Base-by-base conservation (phyloP, 2,329 filamentous ascomycete species). In the Arthrinium phaeospermum region DNA sequence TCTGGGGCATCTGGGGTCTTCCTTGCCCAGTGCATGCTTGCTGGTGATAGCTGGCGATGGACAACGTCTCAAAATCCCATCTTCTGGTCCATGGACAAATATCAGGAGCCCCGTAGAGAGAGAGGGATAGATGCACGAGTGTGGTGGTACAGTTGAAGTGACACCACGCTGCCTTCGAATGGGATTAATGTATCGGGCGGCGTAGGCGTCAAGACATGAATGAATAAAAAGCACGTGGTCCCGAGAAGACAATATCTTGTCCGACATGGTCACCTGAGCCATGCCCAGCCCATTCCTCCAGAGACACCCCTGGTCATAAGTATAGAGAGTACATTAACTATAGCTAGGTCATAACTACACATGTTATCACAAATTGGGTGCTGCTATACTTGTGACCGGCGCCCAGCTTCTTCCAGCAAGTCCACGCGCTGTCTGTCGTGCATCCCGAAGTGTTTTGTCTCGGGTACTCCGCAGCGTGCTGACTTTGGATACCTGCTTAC, bases 341-440 rank as follows among this genome's bases (percentile, higher is more conserved):
- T 4, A 57, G 13, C 12, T 4, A 57, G 13, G 4, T 30, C 37
- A 30, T 57, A 57, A 16, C 30, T 16, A 4, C 5, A 14, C 30
- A 13, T 24, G 51, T 30, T 57, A 27, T 27, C 3, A 30, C 13
- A 57, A 10, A 19, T 30, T 34, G 27, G 27, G 34, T 19, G 12
- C 8, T 57, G 30, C 22, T 22, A 37, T 22, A 22, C 10, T 16
- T 19, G 30, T 61, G 53, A 34, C 53, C 30, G 7, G 30, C 34
- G 19, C 8, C 30, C 53, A 61, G 3, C 53, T 61, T 10, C 6
- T 61, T 61, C 53, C 3, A 37, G 53, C 16, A 61, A 37, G 53
- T 61, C 53, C 30, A 61, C 16, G 53, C 53, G 27, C 14, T 61
- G 53, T 34, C 30, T 61, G 53, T 61, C 53, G 57, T 64, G 57